A percentile compares a stretch with the other conserved stretches of the same genome.
These are phyloP conservation scores for Fusarium torreyae DNA, from an alignment of 2,329 filamentous ascomycete species.

Conservation along the genomic window DNA sequence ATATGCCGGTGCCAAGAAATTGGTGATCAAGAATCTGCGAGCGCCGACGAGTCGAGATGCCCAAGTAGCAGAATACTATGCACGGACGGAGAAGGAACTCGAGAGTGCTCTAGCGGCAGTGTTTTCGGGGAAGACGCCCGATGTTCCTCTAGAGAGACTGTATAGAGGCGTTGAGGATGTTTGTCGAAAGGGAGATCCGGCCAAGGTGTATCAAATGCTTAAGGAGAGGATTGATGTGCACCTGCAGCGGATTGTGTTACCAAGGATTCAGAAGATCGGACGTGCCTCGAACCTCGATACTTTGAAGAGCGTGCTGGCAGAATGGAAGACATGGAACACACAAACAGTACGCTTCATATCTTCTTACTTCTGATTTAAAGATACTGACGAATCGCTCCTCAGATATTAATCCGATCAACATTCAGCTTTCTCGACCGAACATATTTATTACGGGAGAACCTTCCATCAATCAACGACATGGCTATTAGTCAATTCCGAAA, in stretches of 20 bases:
- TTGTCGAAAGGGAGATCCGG: constrained; percentile 83
- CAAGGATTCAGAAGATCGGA: constrained; percentile 65
- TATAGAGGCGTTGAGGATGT: constrained; percentile 94
- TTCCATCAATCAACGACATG: constrained; percentile 84
- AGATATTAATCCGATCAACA: constrained; percentile 85
- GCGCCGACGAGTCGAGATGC: constrained; percentile 68
- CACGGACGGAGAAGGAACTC: constrained; percentile 81
- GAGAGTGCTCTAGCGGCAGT: constrained; percentile 80
- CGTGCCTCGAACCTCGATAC: constrained; percentile 73
- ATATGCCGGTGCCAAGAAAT: constrained; percentile 82
- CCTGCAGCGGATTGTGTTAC: constrained; percentile 73
- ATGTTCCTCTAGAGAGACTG: constrained; percentile 86
- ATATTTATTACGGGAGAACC: constrained; percentile 82
- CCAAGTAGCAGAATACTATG: constrained; percentile 83
- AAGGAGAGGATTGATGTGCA: constrained; percentile 77
- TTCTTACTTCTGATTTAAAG: neutral
- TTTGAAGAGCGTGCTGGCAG: constrained; percentile 67
- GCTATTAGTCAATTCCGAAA: constrained; percentile 81
- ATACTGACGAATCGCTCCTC: constrained; percentile 23
- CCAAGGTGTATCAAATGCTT: constrained; percentile 77
- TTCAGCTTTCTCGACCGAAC: constrained; percentile 96
- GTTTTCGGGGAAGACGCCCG: constrained; percentile 75
- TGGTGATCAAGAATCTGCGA: constrained; percentile 94
- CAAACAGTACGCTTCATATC: constrained; percentile 73
- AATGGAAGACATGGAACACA: constrained; percentile 84